Conservation (phyloP, 2,329 filamentous ascomycete genomes). For the Escovopsis sp. region DNA sequence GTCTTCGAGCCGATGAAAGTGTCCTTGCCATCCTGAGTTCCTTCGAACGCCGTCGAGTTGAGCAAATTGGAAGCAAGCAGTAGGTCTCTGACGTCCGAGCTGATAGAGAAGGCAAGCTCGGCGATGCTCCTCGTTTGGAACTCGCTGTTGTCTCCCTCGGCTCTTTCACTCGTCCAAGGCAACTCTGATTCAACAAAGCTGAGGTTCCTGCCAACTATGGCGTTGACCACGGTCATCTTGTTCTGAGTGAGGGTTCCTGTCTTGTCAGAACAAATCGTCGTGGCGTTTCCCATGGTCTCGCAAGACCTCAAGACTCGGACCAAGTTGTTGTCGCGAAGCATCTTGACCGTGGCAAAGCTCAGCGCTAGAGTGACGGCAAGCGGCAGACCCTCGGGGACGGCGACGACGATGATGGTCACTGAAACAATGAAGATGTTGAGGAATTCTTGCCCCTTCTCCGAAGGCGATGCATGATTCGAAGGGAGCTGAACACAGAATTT, state of each 20-base stretch:
- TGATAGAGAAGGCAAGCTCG: constrained; percentile 4
- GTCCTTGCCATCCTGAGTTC: constrained; percentile 24
- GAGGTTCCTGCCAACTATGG: constrained; percentile 6
- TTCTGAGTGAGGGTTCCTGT: constrained; percentile 21
- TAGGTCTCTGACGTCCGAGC: constrained; percentile 16
- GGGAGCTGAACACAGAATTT: constrained; percentile 55
- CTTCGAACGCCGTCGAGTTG: constrained; percentile 43
- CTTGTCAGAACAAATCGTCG: constrained; percentile 60
- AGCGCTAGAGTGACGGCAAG: constrained; percentile 53
- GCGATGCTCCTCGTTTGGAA: neutral
- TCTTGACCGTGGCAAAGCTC: constrained; percentile 53
- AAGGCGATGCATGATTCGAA: constrained; percentile 28
- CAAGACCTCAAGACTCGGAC: constrained; percentile 53
- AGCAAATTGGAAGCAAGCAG: constrained; percentile 31
- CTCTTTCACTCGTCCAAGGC: constrained; percentile 1
- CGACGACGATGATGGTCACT: constrained; percentile 52
- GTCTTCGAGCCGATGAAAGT: constrained; percentile 40
- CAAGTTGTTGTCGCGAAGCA: constrained; percentile 57
- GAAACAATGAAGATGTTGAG: constrained; percentile 51
- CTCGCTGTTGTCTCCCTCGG: neutral
- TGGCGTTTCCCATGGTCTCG: constrained; percentile 59
- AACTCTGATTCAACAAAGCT: neutral
- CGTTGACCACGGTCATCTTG: constrained; percentile 14
- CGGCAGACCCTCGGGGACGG: constrained; percentile 51
- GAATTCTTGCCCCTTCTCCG: constrained; percentile 43